Evolutionary conservation across 805 yeast species (phyloP).

Genomic region (Lipomyces orientalis): DNA sequence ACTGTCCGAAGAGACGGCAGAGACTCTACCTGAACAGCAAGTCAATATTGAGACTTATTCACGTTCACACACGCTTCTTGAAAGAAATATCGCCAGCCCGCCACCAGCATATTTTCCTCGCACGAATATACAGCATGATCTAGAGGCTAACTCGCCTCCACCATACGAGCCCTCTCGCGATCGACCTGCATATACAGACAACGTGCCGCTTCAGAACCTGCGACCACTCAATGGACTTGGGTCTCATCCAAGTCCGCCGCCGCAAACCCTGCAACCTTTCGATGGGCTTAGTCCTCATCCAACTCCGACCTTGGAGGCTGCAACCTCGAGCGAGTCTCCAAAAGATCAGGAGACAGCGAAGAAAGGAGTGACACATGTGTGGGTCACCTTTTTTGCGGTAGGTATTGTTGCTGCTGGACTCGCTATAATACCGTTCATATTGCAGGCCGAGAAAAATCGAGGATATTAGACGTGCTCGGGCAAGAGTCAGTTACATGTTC

Average conservation of each 20-base stretch:
- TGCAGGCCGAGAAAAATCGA: no score
- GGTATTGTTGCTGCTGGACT: neutral
- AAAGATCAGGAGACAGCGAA: neutral
- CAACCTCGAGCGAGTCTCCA: neutral
- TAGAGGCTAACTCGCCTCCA: neutral
- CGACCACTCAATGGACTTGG: neutral
- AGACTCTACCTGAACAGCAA: neutral
- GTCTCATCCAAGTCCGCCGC: neutral
- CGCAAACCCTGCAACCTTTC: neutral
- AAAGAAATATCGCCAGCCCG: neutral
- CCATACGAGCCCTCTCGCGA: neutral
- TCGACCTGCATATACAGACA: neutral
- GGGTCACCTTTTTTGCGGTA: neutral
- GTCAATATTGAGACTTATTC: neutral
- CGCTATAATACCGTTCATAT: neutral
- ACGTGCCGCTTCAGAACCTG: neutral
- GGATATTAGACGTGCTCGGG: no score
- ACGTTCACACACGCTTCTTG: neutral
- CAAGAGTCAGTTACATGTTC: no score
- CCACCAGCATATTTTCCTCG: neutral
- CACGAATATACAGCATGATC: neutral
- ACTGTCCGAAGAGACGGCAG: neutral
- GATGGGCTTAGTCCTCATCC: neutral
- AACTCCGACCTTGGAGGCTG: neutral
- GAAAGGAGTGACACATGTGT: neutral